A percentile compares a stretch with the other conserved stretches of the same genome.
Evolutionary conservation across 1,284 basidiomycete species (phyloP).

Genomic region (Ustilago trichophora): DNA sequence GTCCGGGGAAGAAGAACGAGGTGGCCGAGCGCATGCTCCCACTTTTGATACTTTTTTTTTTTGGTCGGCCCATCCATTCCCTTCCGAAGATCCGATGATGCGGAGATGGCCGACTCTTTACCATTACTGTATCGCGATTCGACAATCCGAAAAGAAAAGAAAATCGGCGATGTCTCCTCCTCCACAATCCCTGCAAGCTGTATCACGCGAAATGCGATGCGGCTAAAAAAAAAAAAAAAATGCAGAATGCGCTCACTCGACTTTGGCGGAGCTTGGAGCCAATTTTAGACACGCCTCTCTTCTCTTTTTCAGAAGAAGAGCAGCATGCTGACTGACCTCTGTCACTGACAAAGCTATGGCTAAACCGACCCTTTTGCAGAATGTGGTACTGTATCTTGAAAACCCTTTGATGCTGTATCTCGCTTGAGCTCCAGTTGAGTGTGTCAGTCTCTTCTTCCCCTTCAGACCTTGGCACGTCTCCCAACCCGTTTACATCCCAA

Average conservation of each 20-base stretch:
- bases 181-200: conserved; percentile 10
- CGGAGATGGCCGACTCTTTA: conserved; percentile 25
- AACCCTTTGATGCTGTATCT: no score
- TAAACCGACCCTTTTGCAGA: no score
- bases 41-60: no score
- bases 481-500: no score
- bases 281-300: conserved; percentile 15
- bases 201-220: not conserved
- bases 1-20: conserved; percentile 1
- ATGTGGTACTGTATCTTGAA: no score
- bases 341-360: no score
- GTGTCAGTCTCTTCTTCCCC: no score
- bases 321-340: no score
- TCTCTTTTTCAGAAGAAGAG: no score
- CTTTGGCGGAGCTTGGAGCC: not conserved
- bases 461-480: no score
- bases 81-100: conserved; percentile 36
- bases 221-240: not conserved
- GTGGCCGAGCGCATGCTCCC: not conserved
- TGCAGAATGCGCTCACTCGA: conserved; percentile 12
- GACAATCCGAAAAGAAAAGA: not conserved
- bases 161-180: conserved; percentile 4
- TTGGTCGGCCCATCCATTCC: no score
- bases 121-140: not conserved
- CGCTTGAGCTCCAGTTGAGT: no score